Conservation (phyloP, 495 filamentous ascomycete genomes). For the Hypoxylon fragiforme region DNA sequence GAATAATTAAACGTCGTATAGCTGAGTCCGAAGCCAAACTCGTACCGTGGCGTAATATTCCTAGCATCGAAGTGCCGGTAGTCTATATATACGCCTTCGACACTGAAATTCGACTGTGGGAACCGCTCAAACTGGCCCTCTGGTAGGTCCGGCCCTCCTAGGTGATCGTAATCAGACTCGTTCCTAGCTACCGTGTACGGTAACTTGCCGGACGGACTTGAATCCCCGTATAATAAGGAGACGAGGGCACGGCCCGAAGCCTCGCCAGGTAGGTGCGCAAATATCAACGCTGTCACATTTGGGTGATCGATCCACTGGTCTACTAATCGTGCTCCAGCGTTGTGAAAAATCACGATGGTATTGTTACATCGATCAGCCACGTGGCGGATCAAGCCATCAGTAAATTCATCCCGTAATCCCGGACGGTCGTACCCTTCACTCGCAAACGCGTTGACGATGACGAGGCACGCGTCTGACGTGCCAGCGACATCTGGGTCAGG, state of each 20-base stretch:
- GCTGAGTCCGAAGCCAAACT: conserved; percentile 66
- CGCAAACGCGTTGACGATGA: conserved; percentile 57
- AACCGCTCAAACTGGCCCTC: conserved; percentile 32
- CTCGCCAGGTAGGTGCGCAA: conserved; percentile 56
- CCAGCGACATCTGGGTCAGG: conserved; percentile 32
- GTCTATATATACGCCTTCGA: conserved; percentile 59
- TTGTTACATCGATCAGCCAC: conserved; percentile 54
- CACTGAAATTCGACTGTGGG: conserved; percentile 55
- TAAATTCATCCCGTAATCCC: conserved; percentile 43
- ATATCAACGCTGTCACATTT: conserved; percentile 57
- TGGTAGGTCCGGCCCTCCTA: conserved; percentile 20
- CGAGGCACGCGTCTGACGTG: conserved; percentile 59
- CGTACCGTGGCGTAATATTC: conserved; percentile 60
- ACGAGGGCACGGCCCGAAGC: conserved; percentile 55
- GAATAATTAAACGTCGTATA: conserved; percentile 61
- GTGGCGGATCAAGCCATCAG: conserved; percentile 50
- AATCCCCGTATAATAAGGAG: conserved; percentile 56
- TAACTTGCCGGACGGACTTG: conserved; percentile 58
- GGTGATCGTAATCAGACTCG: conserved; percentile 54
- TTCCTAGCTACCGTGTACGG: conserved; percentile 62
- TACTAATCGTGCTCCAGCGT: conserved; percentile 51
- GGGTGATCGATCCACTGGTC: conserved; percentile 54
- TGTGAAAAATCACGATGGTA: conserved; percentile 59
- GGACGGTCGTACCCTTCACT: conserved; percentile 48
- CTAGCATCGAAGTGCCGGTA: conserved; percentile 60